phyloP scores from a whole-genome alignment of 1,284 basidiomycete species.

The Malassezia caprae region DNA sequence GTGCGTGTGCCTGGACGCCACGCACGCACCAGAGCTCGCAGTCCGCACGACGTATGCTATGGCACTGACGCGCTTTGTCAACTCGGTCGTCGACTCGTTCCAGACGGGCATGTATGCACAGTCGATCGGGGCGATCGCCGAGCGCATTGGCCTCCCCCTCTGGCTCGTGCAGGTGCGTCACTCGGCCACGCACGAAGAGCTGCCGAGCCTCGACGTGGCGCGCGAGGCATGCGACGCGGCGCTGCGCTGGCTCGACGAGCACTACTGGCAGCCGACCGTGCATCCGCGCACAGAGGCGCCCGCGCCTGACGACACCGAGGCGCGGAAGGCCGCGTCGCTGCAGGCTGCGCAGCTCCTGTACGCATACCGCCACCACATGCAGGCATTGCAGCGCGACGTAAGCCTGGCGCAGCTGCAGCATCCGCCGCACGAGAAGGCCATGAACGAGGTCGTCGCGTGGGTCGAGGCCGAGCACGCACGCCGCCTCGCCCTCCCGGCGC shows the following conservation, averaged over 20 bases:
- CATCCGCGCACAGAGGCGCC: neutral
- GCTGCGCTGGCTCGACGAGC: slow-evolving; percentile 28
- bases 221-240: slow-evolving; percentile 58
- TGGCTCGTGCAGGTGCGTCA: slow-evolving; percentile 92
- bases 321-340: slow-evolving; percentile 6
- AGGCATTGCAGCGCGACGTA: slow-evolving; percentile 26
- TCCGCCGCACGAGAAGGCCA: slow-evolving; percentile 18
- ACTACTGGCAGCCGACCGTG: slow-evolving; percentile 12
- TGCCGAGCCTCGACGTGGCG: slow-evolving; percentile 73
- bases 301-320: neutral
- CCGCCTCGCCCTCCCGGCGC: neutral
- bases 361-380: slow-evolving; percentile 27
- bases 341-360: slow-evolving; percentile 20
- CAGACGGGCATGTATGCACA: slow-evolving; percentile 69
- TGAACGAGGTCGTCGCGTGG: slow-evolving; percentile 22
- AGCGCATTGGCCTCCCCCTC: slow-evolving; percentile 69
- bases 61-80: slow-evolving; percentile 59
- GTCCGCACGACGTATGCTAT: slow-evolving; percentile 30
- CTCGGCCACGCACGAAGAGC: slow-evolving; percentile 86
- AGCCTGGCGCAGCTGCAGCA: slow-evolving; percentile 21
- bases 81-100: slow-evolving; percentile 71
- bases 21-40: slow-evolving; percentile 20
- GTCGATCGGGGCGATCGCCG: slow-evolving; percentile 77
- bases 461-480: slow-evolving; percentile 9
- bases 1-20: slow-evolving; percentile 25